Evolutionary conservation across 2,329 filamentous ascomycete species (phyloP), one percentile per base, ranked within the genome.

Genomic region (Cladosporium sp.): DNA sequence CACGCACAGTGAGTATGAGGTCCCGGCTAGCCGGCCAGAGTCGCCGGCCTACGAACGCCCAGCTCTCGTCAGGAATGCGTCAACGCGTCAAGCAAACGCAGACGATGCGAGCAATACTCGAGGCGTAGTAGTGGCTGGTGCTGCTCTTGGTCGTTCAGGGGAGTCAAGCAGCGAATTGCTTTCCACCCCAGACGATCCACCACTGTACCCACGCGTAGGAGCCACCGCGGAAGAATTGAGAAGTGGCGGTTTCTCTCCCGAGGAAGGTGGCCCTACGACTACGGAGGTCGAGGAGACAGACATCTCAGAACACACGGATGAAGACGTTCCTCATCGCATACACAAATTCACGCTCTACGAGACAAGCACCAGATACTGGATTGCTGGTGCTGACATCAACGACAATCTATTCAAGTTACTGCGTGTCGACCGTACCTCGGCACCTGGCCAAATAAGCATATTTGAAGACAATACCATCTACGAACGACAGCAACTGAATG

Each of bases 331-430:
- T 5, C 74, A 75, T 67, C 70, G 75, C 16, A 97, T 99, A 92
- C 93, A 97, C 82, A 96, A 95, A 74, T 98, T 97, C 78, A 95
- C 91, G n/a, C 81, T 99, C 25, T 98, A 99, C 78, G 95, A 99
- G 81, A 99, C 95, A 3, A 91, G 92, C 14, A 92, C 89, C 64
- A 87, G 92, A 61, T 99, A 95, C 78, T 99, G 97, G 77, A 90
- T 99, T 69, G 92, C 98, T 21, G 95, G 95, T 16, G 91, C 91
- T 60, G 95, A 99, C 76, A 88, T 97, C 64, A 89, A 92, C 70
- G 95, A 98, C 77, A 90, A 87, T 73, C 88, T 91, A 28, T 98
- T 95, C 78, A 89, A 93, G 60, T 92, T 99, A 65, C 81, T 99
- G 75, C 97, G 98, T 78, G 96, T 99, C 71, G 94, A 98, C 76